phyloP scores from a whole-genome alignment of 176 grass and related monocot species.

The Rhynchospora pubera region DNA sequence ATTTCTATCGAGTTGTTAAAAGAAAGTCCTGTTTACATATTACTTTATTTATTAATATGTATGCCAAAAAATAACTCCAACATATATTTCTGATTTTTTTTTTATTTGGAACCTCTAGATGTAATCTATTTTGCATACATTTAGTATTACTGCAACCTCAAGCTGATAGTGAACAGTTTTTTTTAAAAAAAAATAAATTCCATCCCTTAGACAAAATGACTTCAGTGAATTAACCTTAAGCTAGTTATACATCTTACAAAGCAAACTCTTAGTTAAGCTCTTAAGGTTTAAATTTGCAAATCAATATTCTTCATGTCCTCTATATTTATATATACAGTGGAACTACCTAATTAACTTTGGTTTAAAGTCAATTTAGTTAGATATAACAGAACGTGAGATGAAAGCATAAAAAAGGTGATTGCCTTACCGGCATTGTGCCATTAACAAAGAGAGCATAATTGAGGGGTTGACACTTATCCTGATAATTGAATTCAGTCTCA shows the following conservation, averaged over 20 bases:
- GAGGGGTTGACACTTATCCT: slow-evolving; percentile 67
- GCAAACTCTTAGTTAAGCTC: neutral
- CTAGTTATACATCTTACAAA: neutral
- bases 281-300: neutral
- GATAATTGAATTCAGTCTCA: slow-evolving; percentile 76
- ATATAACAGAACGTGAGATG: neutral
- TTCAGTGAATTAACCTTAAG: neutral
- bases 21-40: too few species aligned
- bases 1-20: too few species aligned
- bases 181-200: too few species aligned
- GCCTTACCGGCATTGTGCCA: slow-evolving; percentile 65
- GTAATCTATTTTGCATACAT: too few species aligned
- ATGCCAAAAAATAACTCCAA: too few species aligned
- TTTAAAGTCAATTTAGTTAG: neutral
- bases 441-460: slow-evolving; percentile 51
- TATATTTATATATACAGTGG: neutral
- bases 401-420: too few species aligned
- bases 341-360: neutral
- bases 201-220: too few species aligned
- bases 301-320: neutral
- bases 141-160: too few species aligned
- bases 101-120: too few species aligned
- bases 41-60: too few species aligned
- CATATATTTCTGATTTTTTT: too few species aligned
- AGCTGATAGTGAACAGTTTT: too few species aligned